Evolutionary conservation across 169 alveolate genomes (phyloP).

Genomic region (Miamiensis avidus): DNA sequence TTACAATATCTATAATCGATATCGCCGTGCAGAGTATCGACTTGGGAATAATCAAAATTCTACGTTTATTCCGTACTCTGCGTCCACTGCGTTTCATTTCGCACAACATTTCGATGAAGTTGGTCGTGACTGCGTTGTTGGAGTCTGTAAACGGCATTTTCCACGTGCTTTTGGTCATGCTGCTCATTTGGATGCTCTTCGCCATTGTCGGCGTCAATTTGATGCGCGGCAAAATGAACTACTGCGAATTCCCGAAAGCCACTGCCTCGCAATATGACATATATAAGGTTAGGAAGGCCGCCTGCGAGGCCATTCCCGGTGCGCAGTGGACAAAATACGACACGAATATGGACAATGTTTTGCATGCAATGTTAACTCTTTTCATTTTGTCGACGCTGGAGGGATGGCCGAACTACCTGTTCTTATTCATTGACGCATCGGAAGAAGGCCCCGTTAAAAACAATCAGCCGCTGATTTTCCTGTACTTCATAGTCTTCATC

Average conservation of each 20-base stretch:
- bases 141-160: conserved; percentile 76
- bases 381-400: conserved; percentile 85
- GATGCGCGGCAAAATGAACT: conserved; percentile 24
- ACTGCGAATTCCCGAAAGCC: conserved; percentile 17
- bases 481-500: conserved; percentile 71
- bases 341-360: conserved; percentile 75
- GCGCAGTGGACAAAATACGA: conserved; percentile 49
- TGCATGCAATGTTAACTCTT: conserved; percentile 69
- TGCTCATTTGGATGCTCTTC: conserved; percentile 61
- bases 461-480: conserved; percentile 51
- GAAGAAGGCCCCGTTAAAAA: conserved; percentile 54
- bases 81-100: conserved; percentile 87
- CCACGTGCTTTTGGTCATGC: conserved; percentile 75
- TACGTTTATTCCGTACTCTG: conserved; percentile 81
- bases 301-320: not conserved
- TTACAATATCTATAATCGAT: conserved; percentile 61
- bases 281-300: not conserved
- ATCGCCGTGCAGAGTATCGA: conserved; percentile 23
- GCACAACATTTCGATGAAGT: conserved; percentile 77
- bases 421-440: conserved; percentile 59
- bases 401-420: conserved; percentile 79
- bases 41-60: conserved; percentile 51
- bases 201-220: conserved; percentile 43
- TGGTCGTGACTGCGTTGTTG: conserved; percentile 75
- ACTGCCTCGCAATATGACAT: not conserved